Conservation (phyloP, 805 yeast species). For the Suhomyces prunicola region DNA sequence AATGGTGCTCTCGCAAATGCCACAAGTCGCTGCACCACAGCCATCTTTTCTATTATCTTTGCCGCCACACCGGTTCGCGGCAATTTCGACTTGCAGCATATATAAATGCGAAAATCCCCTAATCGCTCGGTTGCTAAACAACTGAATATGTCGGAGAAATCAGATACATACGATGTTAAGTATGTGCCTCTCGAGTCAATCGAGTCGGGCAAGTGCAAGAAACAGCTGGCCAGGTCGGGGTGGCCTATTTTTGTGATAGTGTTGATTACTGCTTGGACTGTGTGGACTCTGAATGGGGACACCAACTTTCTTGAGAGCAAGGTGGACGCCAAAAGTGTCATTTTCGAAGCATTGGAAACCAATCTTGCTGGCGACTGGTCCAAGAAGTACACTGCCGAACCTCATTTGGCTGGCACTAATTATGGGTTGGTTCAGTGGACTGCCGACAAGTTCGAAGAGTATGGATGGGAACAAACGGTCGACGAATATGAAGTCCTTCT, state of each 20-base stretch:
- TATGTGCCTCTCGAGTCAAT: not conserved
- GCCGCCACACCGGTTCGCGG: not conserved
- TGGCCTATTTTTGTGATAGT: not conserved
- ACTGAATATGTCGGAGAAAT: not conserved
- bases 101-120: not conserved
- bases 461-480: constrained; percentile 43
- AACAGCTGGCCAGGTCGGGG: not conserved
- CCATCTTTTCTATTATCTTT: not conserved
- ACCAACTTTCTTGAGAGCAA: not conserved
- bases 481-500: constrained; percentile 59
- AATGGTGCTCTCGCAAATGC: not conserved
- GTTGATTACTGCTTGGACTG: not conserved
- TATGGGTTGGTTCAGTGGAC: constrained; percentile 48
- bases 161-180: not conserved
- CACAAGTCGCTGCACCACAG: not conserved
- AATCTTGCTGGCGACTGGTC: constrained; percentile 45
- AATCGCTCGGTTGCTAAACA: not conserved
- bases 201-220: not conserved
- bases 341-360: constrained; percentile 29
- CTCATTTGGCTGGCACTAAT: constrained; percentile 49
- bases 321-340: constrained; percentile 10
- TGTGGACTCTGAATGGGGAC: not conserved
- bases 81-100: not conserved
- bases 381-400: constrained; percentile 35
- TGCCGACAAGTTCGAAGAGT: constrained; percentile 44